These are phyloP conservation scores for Asclepias syriaca DNA, from an alignment of 257 asterid genomes.

Conservation along the genomic window DNA sequence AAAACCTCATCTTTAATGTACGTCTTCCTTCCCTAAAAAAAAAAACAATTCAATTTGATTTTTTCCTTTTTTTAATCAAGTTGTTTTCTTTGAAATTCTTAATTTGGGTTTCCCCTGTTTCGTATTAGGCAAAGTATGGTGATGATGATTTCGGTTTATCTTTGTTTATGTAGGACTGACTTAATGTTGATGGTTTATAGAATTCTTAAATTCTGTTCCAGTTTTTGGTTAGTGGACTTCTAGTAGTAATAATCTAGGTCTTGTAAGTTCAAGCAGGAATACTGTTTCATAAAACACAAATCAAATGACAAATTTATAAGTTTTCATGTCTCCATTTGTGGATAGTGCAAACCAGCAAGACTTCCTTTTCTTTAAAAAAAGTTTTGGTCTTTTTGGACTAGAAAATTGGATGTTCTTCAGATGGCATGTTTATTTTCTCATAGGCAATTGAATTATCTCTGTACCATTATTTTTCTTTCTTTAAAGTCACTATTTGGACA, in stretches of 20 bases:
- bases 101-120: background rate
- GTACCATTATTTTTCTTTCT: no score
- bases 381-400: background rate
- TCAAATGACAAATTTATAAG: no score
- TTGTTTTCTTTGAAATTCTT: background rate
- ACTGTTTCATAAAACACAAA: background rate
- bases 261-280: background rate
- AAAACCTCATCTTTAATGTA: slow-evolving; percentile 87
- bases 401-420: background rate
- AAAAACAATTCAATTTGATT: background rate
- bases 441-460: background rate
- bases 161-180: background rate
- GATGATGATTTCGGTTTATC: background rate
- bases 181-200: background rate
- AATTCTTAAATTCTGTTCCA: background rate
- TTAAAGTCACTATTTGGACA: background rate
- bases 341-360: background rate
- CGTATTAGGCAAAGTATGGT: background rate
- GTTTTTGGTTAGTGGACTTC: background rate
- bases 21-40: slow-evolving; percentile 2
- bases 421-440: background rate
- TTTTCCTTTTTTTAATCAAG: background rate
- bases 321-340: background rate
- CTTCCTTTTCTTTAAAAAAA: no score
- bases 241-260: background rate